These are phyloP conservation scores for Penicillium fimorum DNA, from an alignment of 495 filamentous ascomycete species.

Conservation along the genomic window DNA sequence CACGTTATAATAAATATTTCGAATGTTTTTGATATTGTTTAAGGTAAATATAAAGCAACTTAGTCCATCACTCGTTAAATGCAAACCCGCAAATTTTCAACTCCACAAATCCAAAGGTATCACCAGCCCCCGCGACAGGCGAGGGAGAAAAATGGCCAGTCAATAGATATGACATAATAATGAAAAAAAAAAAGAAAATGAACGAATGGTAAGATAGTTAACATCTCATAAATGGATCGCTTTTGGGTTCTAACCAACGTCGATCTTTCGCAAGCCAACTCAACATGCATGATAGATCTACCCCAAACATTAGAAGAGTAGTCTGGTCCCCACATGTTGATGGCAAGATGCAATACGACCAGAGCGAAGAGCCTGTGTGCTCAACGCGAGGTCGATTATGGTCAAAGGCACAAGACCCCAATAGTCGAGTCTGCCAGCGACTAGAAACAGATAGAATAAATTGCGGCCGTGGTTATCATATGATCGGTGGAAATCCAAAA, in stretches of 20 bases:
- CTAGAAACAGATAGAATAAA: constrained; percentile 21
- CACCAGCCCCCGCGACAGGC: constrained; percentile 11
- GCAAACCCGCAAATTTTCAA: constrained; percentile 11
- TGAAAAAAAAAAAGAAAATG: constrained; percentile 11
- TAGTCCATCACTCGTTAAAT: constrained; percentile 15
- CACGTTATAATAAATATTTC: constrained; percentile 2
- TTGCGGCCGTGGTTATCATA: constrained; percentile 30
- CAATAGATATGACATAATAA: constrained; percentile 12
- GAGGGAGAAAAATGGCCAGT: constrained; percentile 9
- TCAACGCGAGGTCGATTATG: neutral
- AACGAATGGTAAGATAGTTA: constrained; percentile 11
- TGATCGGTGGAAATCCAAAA: constrained; percentile 24
- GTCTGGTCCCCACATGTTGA: neutral
- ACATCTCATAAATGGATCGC: constrained; percentile 20
- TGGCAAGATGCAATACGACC: constrained; percentile 3
- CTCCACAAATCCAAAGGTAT: constrained; percentile 23
- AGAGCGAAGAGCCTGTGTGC: constrained; percentile 8
- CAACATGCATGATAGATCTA: constrained; percentile 4
- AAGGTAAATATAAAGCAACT: constrained; percentile 8
- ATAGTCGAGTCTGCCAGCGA: constrained; percentile 29
- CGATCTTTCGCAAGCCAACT: constrained; percentile 14
- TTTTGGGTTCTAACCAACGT: constrained; percentile 20
- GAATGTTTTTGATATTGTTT: constrained; percentile 17
- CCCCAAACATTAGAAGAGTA: neutral
- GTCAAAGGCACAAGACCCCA: constrained; percentile 3